A percentile compares a stretch with the other conserved stretches of the same genome.
Conservation (phyloP, 352 stramenopile species). For the Lagenidium giganteum region DNA sequence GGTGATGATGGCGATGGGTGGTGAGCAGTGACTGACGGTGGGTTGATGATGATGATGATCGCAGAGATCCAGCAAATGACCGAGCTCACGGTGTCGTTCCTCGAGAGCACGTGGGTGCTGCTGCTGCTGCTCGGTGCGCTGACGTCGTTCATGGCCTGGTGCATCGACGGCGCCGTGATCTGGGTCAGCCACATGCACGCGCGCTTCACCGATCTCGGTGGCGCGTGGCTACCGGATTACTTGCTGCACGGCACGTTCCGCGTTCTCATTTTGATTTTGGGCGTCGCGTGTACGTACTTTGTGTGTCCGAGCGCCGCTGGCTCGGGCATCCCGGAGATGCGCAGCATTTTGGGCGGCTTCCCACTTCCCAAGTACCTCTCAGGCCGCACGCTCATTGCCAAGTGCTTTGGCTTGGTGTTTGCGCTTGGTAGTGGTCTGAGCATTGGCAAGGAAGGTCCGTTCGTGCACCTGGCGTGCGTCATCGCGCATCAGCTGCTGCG, state of each 20-base stretch:
- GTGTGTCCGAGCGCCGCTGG: conserved; percentile 59
- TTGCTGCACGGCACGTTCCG: conserved; percentile 56
- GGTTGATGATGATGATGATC: conserved; percentile 24
- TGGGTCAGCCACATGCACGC: conserved; percentile 30
- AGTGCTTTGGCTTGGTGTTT: conserved; percentile 58
- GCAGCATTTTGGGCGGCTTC: conserved; percentile 69
- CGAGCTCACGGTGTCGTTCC: conserved; percentile 34
- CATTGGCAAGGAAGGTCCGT: conserved; percentile 78
- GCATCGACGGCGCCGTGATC: conserved; percentile 54
- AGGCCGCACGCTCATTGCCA: conserved; percentile 48
- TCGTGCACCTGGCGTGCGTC: conserved; percentile 74
- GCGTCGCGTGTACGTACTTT: conserved; percentile 49
- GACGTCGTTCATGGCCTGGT: conserved; percentile 57
- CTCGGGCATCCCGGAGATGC: conserved; percentile 78
- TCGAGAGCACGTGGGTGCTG: conserved; percentile 76
- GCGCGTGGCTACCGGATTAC: conserved; percentile 46
- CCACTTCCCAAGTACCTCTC: conserved; percentile 63
- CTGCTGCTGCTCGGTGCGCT: conserved; percentile 53
- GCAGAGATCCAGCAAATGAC: conserved; percentile 47
- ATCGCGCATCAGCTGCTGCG: conserved; percentile 62
- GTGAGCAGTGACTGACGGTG: too few species aligned
- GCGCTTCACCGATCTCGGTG: conserved; percentile 36
- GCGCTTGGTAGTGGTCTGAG: conserved; percentile 61
- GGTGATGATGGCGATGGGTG: conserved; percentile 2
- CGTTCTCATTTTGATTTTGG: conserved; percentile 54